Conservation (phyloP, 768 basidiomycete genomes). For the Amanita exitialis region DNA sequence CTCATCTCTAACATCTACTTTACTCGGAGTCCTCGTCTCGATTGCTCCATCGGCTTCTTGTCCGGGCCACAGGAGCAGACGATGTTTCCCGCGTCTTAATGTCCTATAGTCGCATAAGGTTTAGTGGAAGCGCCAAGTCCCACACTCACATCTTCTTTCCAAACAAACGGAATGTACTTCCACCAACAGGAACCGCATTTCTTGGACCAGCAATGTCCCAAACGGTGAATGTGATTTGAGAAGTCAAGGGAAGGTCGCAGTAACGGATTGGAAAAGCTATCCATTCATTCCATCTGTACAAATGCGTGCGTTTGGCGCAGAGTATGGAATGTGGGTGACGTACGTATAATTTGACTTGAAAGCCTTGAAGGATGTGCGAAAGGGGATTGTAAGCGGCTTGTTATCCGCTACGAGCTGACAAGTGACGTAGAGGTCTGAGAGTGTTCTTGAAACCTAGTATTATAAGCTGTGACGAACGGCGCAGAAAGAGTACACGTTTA, state of each 20-base stretch:
- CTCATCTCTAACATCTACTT: conserved; percentile 72
- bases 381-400: conserved; percentile 85
- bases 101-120: conserved; percentile 44
- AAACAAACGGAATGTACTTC: conserved; percentile 84
- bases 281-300: conserved; percentile 87
- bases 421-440: conserved; percentile 90
- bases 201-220: conserved; percentile 91
- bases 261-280: conserved; percentile 88
- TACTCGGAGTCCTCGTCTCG: conserved; percentile 83
- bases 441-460: conserved; percentile 43
- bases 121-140: not conserved
- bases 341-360: conserved; percentile 80
- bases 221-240: conserved; percentile 89
- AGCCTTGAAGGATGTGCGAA: conserved; percentile 85
- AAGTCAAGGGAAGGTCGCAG: conserved; percentile 82
- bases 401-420: conserved; percentile 91
- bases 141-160: conserved; percentile 75
- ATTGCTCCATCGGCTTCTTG: conserved; percentile 79
- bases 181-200: conserved; percentile 75
- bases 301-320: not conserved
- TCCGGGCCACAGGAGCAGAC: conserved; percentile 75
- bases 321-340: conserved; percentile 13
- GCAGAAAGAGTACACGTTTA: conserved; percentile 23
- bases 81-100: conserved; percentile 83
- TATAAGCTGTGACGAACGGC: conserved; percentile 15